phyloP scores from a whole-genome alignment of 176 grass and related monocot species.

The Aegilops speltoides region DNA sequence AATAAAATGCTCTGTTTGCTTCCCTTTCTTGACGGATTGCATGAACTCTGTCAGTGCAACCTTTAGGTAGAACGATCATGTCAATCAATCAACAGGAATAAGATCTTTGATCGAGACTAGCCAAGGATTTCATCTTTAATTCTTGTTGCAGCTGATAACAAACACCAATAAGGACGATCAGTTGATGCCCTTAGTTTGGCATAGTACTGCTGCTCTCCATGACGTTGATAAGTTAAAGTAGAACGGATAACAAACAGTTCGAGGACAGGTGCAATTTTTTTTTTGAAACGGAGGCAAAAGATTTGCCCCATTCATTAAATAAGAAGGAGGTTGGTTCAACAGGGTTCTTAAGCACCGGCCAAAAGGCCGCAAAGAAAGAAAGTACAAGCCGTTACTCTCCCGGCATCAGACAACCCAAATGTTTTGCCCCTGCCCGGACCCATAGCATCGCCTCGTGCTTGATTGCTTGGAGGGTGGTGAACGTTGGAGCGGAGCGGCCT shows the following conservation, averaged over 20 bases:
- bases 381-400: too few relatives aligned
- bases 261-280: constrained; percentile 16
- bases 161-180: constrained; percentile 6
- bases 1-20: neutral
- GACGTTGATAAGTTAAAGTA: constrained; percentile 9
- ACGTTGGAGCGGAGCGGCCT: too few relatives aligned
- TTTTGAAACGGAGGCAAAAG: too few relatives aligned
- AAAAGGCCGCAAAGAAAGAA: too few relatives aligned
- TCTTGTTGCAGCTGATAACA: neutral
- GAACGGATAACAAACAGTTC: constrained; percentile 1
- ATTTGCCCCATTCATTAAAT: too few relatives aligned
- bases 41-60: neutral
- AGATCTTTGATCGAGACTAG: constrained; percentile 30
- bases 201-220: neutral
- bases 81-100: constrained; percentile 39
- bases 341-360: too few relatives aligned
- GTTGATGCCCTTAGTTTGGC: constrained; percentile 1
- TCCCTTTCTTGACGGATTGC: neutral
- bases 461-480: too few relatives aligned
- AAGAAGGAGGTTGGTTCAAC: too few relatives aligned
- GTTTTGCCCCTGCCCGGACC: too few relatives aligned
- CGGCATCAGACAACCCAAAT: too few relatives aligned
- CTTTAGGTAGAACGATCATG: constrained; percentile 21
- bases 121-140: constrained; percentile 28
- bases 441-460: too few relatives aligned